These are phyloP conservation scores for Sclerotinia borealis DNA, from an alignment of 2,329 filamentous ascomycete genomes.

Conservation along the genomic window DNA sequence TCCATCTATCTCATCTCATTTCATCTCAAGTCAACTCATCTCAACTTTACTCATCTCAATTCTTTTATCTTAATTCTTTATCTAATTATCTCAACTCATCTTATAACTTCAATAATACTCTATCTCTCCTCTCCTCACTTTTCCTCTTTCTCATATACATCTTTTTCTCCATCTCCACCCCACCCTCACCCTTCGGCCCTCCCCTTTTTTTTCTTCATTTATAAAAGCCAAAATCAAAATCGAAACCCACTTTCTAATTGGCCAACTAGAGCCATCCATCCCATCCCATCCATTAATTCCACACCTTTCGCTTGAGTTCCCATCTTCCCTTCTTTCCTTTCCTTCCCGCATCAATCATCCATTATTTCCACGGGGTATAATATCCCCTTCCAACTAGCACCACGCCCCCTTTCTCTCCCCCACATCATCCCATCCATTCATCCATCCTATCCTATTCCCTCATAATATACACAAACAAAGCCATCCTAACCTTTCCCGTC, in stretches of 20 bases:
- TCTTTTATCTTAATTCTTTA: background rate
- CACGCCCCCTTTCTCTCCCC: background rate
- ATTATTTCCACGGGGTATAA: background rate
- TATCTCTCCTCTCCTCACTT: background rate
- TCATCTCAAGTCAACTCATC: background rate
- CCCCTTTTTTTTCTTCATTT: background rate
- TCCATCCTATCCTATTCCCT: background rate
- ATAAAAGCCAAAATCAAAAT: too few relatives aligned
- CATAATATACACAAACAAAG: constrained; percentile 1
- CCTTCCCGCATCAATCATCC: background rate
- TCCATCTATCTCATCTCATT: too few relatives aligned
- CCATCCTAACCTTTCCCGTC: background rate
- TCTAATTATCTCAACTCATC: background rate
- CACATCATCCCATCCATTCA: background rate
- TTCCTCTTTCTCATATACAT: too few relatives aligned
- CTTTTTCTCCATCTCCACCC: background rate
- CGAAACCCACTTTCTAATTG: background rate
- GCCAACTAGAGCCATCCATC: background rate
- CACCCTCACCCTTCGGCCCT: too few relatives aligned
- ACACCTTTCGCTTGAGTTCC: too few relatives aligned
- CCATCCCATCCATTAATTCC: background rate
- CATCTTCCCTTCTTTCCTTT: too few relatives aligned
- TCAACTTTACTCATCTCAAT: background rate
- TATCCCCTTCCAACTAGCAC: background rate
- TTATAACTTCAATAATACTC: background rate